Percentiles rank a stretch among this genome's conserved stretches.
Evolutionary conservation across 345 rosid species (phyloP).

Genomic region (Populus ilicifolia): DNA sequence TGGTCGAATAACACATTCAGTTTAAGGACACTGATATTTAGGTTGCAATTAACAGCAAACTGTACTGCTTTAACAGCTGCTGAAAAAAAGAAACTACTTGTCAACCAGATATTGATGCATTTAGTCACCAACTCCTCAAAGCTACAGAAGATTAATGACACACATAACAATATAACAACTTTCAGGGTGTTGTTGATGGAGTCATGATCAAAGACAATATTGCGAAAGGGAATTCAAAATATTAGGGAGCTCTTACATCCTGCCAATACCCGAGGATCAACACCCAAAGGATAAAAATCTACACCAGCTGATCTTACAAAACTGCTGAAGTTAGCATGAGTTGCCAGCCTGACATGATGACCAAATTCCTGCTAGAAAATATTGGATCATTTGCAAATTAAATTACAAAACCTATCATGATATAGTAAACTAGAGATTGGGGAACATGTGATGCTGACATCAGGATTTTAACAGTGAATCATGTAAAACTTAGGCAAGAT

Average conservation of each 20-base stretch:
- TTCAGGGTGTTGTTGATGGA: no score
- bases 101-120: no score
- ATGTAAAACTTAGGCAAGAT: not conserved
- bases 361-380: constrained; percentile 73
- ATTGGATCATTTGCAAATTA: not conserved
- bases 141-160: no score
- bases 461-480: not conserved
- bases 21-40: not conserved
- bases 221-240: not conserved
- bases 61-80: not conserved
- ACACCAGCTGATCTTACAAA: constrained; percentile 84
- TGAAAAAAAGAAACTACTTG: no score
- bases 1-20: not conserved
- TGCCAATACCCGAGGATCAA: constrained; percentile 94
- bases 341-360: constrained; percentile 90
- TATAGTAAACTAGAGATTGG: not conserved
- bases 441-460: not conserved
- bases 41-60: not conserved
- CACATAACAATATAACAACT: no score
- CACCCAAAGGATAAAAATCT: constrained; percentile 89
- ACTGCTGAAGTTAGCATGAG: constrained; percentile 76
- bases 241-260: constrained; percentile 67
- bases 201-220: no score
- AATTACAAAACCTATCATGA: not conserved
- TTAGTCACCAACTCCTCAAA: no score